Evolutionary conservation across 2,329 filamentous ascomycete genomes (phyloP), one percentile per base, ranked within the genome.

Genomic region (Penicillium sp.): DNA sequence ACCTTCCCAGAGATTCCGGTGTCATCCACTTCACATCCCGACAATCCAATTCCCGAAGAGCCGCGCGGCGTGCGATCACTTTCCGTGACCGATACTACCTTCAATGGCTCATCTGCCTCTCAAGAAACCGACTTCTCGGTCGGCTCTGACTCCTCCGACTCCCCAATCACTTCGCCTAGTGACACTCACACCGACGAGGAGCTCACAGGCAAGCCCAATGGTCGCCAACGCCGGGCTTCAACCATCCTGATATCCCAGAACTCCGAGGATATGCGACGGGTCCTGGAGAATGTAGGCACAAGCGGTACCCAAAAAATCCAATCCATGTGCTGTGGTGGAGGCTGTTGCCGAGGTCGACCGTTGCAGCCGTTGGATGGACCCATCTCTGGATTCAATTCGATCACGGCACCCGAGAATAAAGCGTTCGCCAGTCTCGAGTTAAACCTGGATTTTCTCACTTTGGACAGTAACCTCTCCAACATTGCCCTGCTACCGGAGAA

Each of bases 391-490:
- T 74, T 79, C 44, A 76, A 81, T 45, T 82, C 85, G 3, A 80
- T 89, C 56, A 76, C 79, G 38, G 56, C 53, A 24, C 75, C 82
- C 1, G 88, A 95, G 76, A 98, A 96, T 71, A 85, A 89, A 62
- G 95, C 95, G 17, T 99, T 91, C 80, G 85, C 87, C 59, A 91
- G 89, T 63, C 84, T 99, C 53, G 84, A 88, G 56, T 84, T 98
- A 68, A 91, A 89, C 70, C 84, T 98, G 63, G 88, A 88, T 60
- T 85, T 88, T 35, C 87, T 98, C 57, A 90, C 89, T 6, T 79
- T 88, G 62, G 84, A 88, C 64, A 91, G 88, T 54, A 82, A 85
- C 19, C 82, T 98, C 64, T 92, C 89, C 44, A 89, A 88, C 68
- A 80, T 93, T 26, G 83, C 86, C 58, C 87, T 90, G 8, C 75